phyloP scores from a whole-genome alignment of 2,329 filamentous ascomycete genomes.

The Colletotrichum lini region DNA sequence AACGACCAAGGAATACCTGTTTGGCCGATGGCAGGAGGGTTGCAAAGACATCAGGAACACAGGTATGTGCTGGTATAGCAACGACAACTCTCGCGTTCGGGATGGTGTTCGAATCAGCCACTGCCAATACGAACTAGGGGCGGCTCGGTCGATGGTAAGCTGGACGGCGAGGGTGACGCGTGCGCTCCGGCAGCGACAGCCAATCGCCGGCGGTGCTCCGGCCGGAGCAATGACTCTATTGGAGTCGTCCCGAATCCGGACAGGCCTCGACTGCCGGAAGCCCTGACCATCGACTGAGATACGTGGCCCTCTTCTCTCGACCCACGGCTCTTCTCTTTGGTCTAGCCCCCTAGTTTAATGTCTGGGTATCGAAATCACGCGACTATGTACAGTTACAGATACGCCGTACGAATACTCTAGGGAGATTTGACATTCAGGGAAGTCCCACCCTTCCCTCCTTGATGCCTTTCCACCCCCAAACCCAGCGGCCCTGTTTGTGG shows the following conservation, averaged over 20 bases:
- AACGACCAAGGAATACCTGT: no score
- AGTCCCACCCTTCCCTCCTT: background rate
- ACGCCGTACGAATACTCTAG: background rate
- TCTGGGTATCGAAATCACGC: constrained; percentile 25
- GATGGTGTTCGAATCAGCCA: constrained; percentile 6
- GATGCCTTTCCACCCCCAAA: background rate
- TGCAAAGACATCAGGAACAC: no score
- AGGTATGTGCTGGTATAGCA: background rate
- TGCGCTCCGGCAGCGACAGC: constrained; percentile 22
- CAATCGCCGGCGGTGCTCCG: constrained; percentile 33
- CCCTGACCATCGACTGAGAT: constrained; percentile 1
- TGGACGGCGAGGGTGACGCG: constrained; percentile 23
- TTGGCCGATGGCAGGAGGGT: no score
- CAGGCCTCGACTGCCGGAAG: constrained; percentile 38
- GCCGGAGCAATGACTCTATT: constrained; percentile 39
- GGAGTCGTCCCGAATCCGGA: constrained; percentile 32
- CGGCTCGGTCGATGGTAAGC: constrained; percentile 19
- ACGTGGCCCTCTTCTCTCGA: background rate
- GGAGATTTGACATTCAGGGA: constrained; percentile 25
- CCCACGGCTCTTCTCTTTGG: background rate
- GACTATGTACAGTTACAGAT: background rate
- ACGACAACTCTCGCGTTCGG: constrained; percentile 16
- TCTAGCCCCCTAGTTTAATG: no score
- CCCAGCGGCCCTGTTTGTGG: constrained; percentile 33
- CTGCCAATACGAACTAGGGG: background rate